phyloP scores from a whole-genome alignment of 2,329 filamentous ascomycete species.

The Fusarium torulosum region DNA sequence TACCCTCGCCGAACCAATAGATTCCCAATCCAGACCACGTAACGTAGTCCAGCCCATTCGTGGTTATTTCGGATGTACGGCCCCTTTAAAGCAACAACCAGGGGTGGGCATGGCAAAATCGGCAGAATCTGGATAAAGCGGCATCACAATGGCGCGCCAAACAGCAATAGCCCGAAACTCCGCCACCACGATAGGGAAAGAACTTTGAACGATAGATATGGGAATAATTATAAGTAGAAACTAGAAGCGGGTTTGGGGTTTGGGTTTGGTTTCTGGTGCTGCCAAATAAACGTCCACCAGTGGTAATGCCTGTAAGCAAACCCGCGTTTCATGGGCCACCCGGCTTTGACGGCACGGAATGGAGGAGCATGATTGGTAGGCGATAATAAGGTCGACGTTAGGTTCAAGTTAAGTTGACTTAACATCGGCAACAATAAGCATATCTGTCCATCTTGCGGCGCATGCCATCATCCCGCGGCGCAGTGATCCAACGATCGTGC shows the following conservation, averaged over 20 bases:
- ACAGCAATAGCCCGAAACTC: conserved; percentile 39
- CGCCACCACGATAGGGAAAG: conserved; percentile 26
- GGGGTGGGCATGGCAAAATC: conserved; percentile 10
- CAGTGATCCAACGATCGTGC: conserved; percentile 46
- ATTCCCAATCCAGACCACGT: neutral
- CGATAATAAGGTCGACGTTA: neutral
- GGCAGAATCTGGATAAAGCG: conserved; percentile 48
- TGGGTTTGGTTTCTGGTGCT: no score
- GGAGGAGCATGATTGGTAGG: neutral
- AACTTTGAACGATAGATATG: conserved; percentile 10
- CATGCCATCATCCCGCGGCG: conserved; percentile 47
- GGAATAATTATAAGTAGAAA: neutral
- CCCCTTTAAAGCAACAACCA: conserved; percentile 13
- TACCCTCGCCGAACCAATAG: neutral
- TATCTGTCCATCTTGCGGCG: conserved; percentile 48
- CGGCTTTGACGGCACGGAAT: conserved; percentile 36
- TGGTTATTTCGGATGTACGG: conserved; percentile 26
- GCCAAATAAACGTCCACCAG: conserved; percentile 14
- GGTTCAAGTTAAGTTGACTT: conserved; percentile 15
- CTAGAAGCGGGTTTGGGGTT: no score
- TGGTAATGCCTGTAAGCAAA: conserved; percentile 15
- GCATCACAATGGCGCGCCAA: conserved; percentile 44
- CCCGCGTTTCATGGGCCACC: conserved; percentile 32
- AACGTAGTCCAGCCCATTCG: neutral
- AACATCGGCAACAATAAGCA: conserved; percentile 45